phyloP scores from a whole-genome alignment of 2,329 filamentous ascomycete genomes.

The Byssothecium circinans region DNA sequence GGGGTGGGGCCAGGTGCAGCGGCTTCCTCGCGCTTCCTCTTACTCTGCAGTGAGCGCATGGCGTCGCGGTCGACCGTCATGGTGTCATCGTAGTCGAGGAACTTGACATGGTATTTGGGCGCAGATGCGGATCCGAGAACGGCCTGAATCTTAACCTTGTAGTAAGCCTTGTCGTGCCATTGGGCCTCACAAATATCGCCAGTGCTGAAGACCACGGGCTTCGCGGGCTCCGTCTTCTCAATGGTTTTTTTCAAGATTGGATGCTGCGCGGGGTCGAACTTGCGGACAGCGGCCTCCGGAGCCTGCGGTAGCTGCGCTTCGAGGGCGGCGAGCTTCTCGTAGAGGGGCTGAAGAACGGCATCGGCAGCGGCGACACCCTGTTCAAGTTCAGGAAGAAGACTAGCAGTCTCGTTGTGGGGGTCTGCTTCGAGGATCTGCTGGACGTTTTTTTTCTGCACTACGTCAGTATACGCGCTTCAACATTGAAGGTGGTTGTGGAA shows the following conservation, averaged over 20 bases:
- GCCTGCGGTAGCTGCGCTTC: slow-evolving; percentile 52
- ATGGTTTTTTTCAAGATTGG: slow-evolving; percentile 64
- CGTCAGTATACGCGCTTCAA: background rate
- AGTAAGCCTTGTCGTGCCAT: slow-evolving; percentile 89
- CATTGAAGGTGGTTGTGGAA: background rate
- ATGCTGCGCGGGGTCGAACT: slow-evolving; percentile 80
- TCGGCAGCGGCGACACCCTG: slow-evolving; percentile 78
- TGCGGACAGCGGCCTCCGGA: slow-evolving; percentile 44
- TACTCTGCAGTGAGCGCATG: slow-evolving; percentile 37
- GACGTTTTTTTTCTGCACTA: slow-evolving; percentile 56
- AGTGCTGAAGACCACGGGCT: slow-evolving; percentile 68
- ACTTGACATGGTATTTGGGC: slow-evolving; percentile 92
- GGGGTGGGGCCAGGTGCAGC: slow-evolving; percentile 49
- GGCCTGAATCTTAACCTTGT: slow-evolving; percentile 88
- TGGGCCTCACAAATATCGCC: slow-evolving; percentile 90
- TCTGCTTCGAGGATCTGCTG: slow-evolving; percentile 76
- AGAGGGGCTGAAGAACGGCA: slow-evolving; percentile 66
- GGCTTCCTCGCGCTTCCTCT: slow-evolving; percentile 73
- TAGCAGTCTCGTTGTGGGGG: slow-evolving; percentile 76
- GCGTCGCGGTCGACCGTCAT: slow-evolving; percentile 63
- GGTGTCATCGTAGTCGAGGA: slow-evolving; percentile 91
- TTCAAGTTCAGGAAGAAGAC: slow-evolving; percentile 80
- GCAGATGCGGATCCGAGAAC: slow-evolving; percentile 90
- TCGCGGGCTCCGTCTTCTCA: slow-evolving; percentile 41
- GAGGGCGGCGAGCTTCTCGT: slow-evolving; percentile 67